Percentiles rank a stretch among this genome's conserved stretches.
These are phyloP conservation scores for Speleostelium caveatum DNA, from an alignment of 78 protist species.

Conservation along the genomic window DNA sequence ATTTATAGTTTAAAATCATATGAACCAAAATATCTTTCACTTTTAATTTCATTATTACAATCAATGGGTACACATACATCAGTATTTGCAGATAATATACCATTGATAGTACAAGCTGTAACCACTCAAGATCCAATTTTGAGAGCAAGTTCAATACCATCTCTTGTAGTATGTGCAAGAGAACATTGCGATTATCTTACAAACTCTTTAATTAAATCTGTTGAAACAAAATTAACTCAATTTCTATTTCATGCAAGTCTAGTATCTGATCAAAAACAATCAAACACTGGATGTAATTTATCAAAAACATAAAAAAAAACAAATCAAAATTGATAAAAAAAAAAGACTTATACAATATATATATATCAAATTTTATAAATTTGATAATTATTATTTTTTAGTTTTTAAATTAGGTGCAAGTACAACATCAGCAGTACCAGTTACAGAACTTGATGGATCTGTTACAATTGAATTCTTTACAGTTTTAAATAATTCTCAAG, in stretches of 20 bases:
- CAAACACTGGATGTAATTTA: constrained; percentile 55
- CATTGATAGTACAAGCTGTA: constrained; percentile 59
- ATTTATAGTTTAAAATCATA: constrained; percentile 37
- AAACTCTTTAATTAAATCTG: constrained; percentile 34
- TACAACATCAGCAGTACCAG: constrained; percentile 40
- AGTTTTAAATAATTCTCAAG: constrained; percentile 57
- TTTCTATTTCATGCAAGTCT: constrained; percentile 57
- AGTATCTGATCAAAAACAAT: constrained; percentile 56
- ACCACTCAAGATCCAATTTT: constrained; percentile 49
- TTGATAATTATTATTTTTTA: not conserved
- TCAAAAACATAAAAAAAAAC: not conserved
- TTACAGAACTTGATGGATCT: constrained; percentile 76
- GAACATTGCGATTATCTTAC: constrained; percentile 12
- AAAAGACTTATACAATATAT: no score
- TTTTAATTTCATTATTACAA: constrained; percentile 36
- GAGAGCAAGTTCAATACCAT: constrained; percentile 55
- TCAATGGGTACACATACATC: constrained; percentile 3
- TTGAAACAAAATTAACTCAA: constrained; percentile 62
- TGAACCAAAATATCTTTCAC: constrained; percentile 27
- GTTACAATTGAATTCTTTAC: constrained; percentile 69
- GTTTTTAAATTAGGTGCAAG: constrained; percentile 27
- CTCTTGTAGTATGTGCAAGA: constrained; percentile 20
- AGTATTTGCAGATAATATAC: constrained; percentile 3
- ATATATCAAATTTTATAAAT: not conserved
- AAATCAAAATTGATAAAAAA: not conserved